Conservation (phyloP, 805 yeast genomes). For the Kodamaea restingae region DNA sequence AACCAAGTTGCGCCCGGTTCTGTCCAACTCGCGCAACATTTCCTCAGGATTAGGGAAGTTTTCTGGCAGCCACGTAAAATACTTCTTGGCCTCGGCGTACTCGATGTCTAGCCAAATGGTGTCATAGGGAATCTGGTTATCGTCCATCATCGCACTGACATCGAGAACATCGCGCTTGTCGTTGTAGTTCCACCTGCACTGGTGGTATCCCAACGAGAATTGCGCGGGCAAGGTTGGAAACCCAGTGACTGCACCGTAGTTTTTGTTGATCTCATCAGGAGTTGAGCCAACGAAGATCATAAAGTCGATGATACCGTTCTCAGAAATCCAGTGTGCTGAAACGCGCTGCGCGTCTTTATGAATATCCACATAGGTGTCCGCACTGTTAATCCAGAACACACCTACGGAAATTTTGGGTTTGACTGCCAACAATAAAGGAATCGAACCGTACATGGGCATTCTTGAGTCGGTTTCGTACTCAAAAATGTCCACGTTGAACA, state of each 20-base stretch:
- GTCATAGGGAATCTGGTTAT: slow-evolving; percentile 75
- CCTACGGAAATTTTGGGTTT: slow-evolving; percentile 61
- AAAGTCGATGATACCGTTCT: slow-evolving; percentile 78
- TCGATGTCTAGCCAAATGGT: slow-evolving; percentile 94
- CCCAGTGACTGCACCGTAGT: slow-evolving; percentile 73
- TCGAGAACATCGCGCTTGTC: slow-evolving; percentile 81
- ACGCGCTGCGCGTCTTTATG: slow-evolving; percentile 25
- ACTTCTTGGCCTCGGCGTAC: slow-evolving; percentile 80
- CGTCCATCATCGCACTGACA: slow-evolving; percentile 68
- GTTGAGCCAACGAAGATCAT: slow-evolving; percentile 60
- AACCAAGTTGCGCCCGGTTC: slow-evolving; percentile 75
- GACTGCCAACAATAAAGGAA: slow-evolving; percentile 80
- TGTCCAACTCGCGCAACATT: slow-evolving; percentile 62
- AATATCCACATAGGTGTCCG: slow-evolving; percentile 88
- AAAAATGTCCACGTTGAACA: slow-evolving; percentile 91
- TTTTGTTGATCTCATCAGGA: slow-evolving; percentile 51
- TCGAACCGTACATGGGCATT: slow-evolving; percentile 91
- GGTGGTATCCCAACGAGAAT: slow-evolving; percentile 87
- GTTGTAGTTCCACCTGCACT: slow-evolving; percentile 96
- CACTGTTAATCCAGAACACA: slow-evolving; percentile 86
- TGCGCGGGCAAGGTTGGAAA: slow-evolving; percentile 66
- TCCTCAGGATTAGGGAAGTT: slow-evolving; percentile 69
- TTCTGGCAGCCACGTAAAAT: slow-evolving; percentile 84
- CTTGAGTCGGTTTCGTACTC: slow-evolving; percentile 83
- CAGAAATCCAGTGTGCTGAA: slow-evolving; percentile 89